Evolutionary conservation across 345 rosid species (phyloP).

Genomic region (Salix arbutifolia): DNA sequence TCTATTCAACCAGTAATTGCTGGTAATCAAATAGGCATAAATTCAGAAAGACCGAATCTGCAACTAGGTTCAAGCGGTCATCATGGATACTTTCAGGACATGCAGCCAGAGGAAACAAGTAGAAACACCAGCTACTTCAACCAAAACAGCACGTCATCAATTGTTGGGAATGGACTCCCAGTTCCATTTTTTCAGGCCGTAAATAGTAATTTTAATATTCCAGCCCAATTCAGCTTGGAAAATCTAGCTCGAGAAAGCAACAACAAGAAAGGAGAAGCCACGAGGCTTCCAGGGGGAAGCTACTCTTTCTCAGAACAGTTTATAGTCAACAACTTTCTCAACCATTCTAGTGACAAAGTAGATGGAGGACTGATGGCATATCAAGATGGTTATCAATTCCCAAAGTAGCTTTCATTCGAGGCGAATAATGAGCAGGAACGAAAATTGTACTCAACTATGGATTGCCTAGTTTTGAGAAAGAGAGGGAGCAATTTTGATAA

Average conservation of each 20-base stretch:
- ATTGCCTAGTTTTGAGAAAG: background rate
- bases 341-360: constrained; percentile 17
- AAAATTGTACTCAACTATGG: background rate
- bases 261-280: constrained; percentile 38
- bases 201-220: constrained; percentile 19
- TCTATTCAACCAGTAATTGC: constrained; percentile 24
- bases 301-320: constrained; percentile 27
- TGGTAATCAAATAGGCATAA: constrained; percentile 15
- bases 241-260: constrained; percentile 20
- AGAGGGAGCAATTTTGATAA: background rate
- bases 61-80: constrained; percentile 26
- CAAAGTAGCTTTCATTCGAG: constrained; percentile 11
- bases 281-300: constrained; percentile 26
- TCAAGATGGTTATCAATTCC: constrained; percentile 26
- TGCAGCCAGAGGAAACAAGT: constrained; percentile 30
- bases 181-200: constrained; percentile 28
- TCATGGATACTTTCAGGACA: constrained; percentile 29
- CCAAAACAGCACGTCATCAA: constrained; percentile 16
- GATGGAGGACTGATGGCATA: constrained; percentile 31
- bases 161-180: constrained; percentile 33
- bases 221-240: constrained; percentile 27
- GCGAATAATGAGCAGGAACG: background rate
- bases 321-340: constrained; percentile 28
- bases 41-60: constrained; percentile 22
- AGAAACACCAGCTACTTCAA: constrained; percentile 16